These are phyloP conservation scores for Plectosphaerella cucumerina DNA, from an alignment of 2,329 filamentous ascomycete species.

Conservation along the genomic window DNA sequence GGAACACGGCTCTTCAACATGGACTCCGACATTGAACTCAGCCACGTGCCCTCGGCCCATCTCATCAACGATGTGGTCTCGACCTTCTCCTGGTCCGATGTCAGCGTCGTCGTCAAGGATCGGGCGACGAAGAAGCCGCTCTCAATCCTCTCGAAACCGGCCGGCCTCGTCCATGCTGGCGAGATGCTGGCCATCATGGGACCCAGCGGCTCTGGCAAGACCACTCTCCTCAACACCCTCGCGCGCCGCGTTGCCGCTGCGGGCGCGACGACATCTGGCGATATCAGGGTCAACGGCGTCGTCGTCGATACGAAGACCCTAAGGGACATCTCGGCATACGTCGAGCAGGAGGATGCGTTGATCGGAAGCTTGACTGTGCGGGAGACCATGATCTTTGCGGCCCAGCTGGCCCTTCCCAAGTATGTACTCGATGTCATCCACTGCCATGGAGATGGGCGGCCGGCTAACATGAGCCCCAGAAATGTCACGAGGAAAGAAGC, in stretches of 20 bases:
- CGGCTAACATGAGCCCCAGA: conserved; percentile 13
- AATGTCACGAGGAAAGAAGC: conserved; percentile 48
- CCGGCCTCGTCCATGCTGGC: conserved; percentile 36
- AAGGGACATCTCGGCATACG: conserved; percentile 66
- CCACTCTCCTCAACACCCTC: conserved; percentile 76
- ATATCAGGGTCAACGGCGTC: conserved; percentile 60
- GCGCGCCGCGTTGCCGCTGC: conserved; percentile 53
- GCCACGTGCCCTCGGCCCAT: conserved; percentile 31
- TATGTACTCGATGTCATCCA: conserved; percentile 4
- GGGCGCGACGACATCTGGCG: conserved; percentile 37
- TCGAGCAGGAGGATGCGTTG: conserved; percentile 84
- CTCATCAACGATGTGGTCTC: conserved; percentile 60
- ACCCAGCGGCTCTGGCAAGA: conserved; percentile 71
- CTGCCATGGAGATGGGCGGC: neutral
- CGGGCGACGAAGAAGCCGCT: conserved; percentile 54
- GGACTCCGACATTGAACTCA: neutral
- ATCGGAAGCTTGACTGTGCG: conserved; percentile 76
- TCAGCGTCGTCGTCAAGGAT: conserved; percentile 72
- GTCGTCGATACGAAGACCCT: conserved; percentile 50
- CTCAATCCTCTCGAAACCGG: conserved; percentile 10
- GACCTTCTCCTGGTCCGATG: conserved; percentile 60
- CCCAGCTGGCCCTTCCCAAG: conserved; percentile 46
- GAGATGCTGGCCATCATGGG: conserved; percentile 80
- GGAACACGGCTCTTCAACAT: no score
- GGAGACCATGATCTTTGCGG: conserved; percentile 76